Evolutionary conservation across 1,139 yeast genomes (phyloP), one percentile per base, ranked within the genome.

Genomic region (Sugiyamaella castrensis): DNA sequence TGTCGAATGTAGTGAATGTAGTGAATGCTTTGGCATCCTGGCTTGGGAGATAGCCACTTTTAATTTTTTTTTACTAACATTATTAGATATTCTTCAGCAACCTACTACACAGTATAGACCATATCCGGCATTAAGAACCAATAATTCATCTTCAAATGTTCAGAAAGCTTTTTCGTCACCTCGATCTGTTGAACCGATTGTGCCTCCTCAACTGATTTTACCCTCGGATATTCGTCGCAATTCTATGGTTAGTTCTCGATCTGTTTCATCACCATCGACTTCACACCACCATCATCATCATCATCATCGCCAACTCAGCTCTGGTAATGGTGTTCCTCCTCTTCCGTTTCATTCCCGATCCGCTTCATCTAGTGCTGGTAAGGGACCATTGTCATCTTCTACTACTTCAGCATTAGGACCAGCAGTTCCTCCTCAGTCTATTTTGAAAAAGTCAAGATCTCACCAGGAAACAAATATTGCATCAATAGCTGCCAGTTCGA

Each of bases 171-270:
- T 19, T 19, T 19, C 24, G 5, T 19, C 24, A 19, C 24, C 24
- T 19, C 24, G 24, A 19, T 19, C 24, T 19, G 24, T 5, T 19
- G 24, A 19, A 19, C 24, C 33, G 37, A 44, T 30, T 33, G 34
- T 47, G 31, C 60, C 59, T 2, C 47, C 57, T 16, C 56, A 60
- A 29, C 48, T 64, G 50, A 61, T 64, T 2, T 53, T 64, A 37
- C 68, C 68, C 2, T 59, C 65, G 19, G 68, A 64, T 39, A 53
- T 54, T 11, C 57, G 68, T 4, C 53, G 66, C 38, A 54, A 51
- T 32, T 61, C 65, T 4, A 46, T 55, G 24, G 54, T 53, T n/a
- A 48, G 53, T 27, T 36, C 47, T 10, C 44, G 57, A 26, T 46
- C 57, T 2, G 53, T 53, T 36, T 57, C 61, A 12, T 40, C 48